These are phyloP conservation scores for Trypanosoma brucei DNA, from an alignment of 208 protist species.

Conservation along the genomic window DNA sequence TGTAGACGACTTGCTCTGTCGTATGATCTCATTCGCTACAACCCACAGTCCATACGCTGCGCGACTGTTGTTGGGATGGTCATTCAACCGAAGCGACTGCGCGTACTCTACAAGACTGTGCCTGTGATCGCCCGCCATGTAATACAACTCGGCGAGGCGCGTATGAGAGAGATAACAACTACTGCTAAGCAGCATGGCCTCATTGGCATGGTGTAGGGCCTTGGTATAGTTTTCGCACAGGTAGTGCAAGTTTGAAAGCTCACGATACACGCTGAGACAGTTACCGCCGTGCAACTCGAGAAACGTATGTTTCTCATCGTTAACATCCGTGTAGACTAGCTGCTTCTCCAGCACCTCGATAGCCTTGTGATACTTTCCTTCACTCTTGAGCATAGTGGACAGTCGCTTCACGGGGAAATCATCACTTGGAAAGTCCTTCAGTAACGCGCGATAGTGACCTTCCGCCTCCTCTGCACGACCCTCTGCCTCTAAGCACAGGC, in stretches of 20 bases:
- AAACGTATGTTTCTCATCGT: slow-evolving; percentile 55
- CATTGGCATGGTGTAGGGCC: slow-evolving; percentile 74
- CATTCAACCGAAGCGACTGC: slow-evolving; percentile 75
- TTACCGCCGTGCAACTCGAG: slow-evolving; percentile 65
- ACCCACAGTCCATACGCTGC: slow-evolving; percentile 75
- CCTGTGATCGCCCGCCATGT: slow-evolving; percentile 53
- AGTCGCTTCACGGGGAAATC: slow-evolving; percentile 66
- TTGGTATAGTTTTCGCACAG: slow-evolving; percentile 39
- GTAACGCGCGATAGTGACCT: slow-evolving; percentile 47
- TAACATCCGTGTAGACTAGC: slow-evolving; percentile 64
- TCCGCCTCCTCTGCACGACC: slow-evolving; percentile 54
- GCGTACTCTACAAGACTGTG: slow-evolving; percentile 59
- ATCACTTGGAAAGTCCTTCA: slow-evolving; percentile 57
- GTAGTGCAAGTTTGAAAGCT: slow-evolving; percentile 75
- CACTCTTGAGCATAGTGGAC: slow-evolving; percentile 62
- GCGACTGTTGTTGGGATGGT: slow-evolving; percentile 65
- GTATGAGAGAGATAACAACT: slow-evolving; percentile 55
- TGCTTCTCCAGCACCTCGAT: slow-evolving; percentile 66
- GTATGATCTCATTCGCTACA: slow-evolving; percentile 47
- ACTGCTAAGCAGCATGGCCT: slow-evolving; percentile 45
- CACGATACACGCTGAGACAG: slow-evolving; percentile 31
- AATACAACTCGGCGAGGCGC: slow-evolving; percentile 71
- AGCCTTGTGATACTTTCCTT: slow-evolving; percentile 65
- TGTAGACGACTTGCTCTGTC: slow-evolving; percentile 29
- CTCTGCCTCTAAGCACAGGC: slow-evolving; percentile 71